phyloP scores from a whole-genome alignment of 2,329 filamentous ascomycete species.

The Phoma herbarum region DNA sequence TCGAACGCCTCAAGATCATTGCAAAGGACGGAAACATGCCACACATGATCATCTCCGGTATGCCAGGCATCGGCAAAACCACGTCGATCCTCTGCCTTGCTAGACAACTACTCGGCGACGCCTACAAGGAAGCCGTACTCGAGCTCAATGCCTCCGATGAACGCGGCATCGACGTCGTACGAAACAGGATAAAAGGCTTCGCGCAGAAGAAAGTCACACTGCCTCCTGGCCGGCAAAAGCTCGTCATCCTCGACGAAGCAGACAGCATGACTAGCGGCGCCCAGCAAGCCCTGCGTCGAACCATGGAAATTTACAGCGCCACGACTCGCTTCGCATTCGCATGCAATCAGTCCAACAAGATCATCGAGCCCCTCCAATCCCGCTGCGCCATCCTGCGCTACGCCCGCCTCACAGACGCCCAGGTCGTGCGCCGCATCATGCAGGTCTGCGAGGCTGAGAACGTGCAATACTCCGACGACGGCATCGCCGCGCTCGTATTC shows the following conservation, averaged over 20 bases:
- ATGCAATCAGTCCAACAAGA: slow-evolving; percentile 99
- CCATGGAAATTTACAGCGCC: slow-evolving; percentile 98
- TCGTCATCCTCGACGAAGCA: slow-evolving; percentile 97
- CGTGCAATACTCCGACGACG: slow-evolving; percentile 90
- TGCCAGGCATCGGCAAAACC: slow-evolving; percentile 98
- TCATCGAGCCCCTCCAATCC: slow-evolving; percentile 98
- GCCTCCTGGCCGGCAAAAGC: slow-evolving; percentile 87
- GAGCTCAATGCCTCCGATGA: slow-evolving; percentile 98
- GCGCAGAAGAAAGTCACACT: slow-evolving; percentile 99
- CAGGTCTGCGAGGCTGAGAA: slow-evolving; percentile 94
- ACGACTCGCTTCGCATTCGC: slow-evolving; percentile 98
- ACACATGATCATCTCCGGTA: slow-evolving; percentile 98
- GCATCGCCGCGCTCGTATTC: slow-evolving; percentile 94
- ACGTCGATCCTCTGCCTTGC: slow-evolving; percentile 94
- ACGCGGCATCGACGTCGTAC: slow-evolving; percentile 95
- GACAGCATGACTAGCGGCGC: slow-evolving; percentile 96
- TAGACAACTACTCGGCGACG: slow-evolving; percentile 86
- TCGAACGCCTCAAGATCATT: slow-evolving; percentile 97
- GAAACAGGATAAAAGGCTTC: slow-evolving; percentile 97
- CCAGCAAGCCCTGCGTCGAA: slow-evolving; percentile 91
- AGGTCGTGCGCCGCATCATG: slow-evolving; percentile 88
- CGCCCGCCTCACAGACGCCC: slow-evolving; percentile 87
- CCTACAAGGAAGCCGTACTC: slow-evolving; percentile 96
- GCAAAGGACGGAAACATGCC: slow-evolving; percentile 99
- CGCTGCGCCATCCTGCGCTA: slow-evolving; percentile 96